A percentile compares a stretch with the other conserved stretches of the same genome.
These are phyloP conservation scores for Peterozyma xylosa DNA, from an alignment of 805 yeast species.

Conservation along the genomic window DNA sequence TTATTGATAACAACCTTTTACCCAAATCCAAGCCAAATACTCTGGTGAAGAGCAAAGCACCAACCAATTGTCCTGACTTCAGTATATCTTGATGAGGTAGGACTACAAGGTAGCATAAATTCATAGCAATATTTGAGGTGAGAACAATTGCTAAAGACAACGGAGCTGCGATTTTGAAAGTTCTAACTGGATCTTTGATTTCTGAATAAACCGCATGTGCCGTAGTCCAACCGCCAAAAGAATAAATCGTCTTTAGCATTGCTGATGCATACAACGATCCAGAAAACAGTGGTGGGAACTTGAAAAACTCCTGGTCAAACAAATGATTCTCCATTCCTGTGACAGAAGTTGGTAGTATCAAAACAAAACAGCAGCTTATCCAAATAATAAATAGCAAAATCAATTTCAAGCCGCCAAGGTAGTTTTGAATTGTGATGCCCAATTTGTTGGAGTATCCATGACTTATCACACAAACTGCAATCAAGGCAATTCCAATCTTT, in stretches of 20 bases:
- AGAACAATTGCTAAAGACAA: conserved; percentile 29
- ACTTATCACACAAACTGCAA: conserved; percentile 14
- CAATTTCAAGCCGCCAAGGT: conserved; percentile 36
- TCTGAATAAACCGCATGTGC: conserved; percentile 42
- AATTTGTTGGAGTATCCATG: conserved; percentile 35
- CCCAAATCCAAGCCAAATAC: conserved; percentile 36
- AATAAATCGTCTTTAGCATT: conserved; percentile 36
- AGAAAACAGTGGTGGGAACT: conserved; percentile 21
- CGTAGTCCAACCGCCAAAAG: conserved; percentile 42
- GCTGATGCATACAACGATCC: conserved; percentile 32
- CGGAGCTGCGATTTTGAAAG: conserved; percentile 39
- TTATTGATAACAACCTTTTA: conserved; percentile 29
- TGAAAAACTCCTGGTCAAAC: conserved; percentile 8
- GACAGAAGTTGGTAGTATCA: conserved; percentile 23
- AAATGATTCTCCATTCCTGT: conserved; percentile 15
- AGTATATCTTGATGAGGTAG: conserved; percentile 34
- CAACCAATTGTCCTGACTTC: conserved; percentile 32
- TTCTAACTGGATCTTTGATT: conserved; percentile 35
- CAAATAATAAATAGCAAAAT: conserved; percentile 28
- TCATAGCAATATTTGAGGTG: conserved; percentile 30
- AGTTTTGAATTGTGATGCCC: conserved; percentile 35
- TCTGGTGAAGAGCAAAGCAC: conserved; percentile 35
- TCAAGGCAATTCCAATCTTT: conserved; percentile 11
- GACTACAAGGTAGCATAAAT: conserved; percentile 35
- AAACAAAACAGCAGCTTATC: conserved; percentile 31